Percentiles rank a stretch among this genome's conserved stretches.
These are phyloP conservation scores for Narthecium ossifragum DNA, from an alignment of 106 monocot genomes.

Conservation along the genomic window DNA sequence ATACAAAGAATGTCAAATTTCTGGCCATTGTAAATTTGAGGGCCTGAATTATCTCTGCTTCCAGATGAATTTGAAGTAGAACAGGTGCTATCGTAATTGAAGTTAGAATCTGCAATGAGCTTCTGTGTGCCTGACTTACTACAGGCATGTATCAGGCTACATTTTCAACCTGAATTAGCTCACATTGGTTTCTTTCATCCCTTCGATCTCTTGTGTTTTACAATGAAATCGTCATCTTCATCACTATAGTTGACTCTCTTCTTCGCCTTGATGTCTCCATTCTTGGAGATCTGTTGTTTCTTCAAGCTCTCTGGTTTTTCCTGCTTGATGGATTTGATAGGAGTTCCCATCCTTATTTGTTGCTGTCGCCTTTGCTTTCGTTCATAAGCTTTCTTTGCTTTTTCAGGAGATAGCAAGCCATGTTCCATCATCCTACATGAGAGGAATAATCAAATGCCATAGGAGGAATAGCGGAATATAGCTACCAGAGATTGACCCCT, in stretches of 20 bases:
- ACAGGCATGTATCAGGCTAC: conserved; percentile 5
- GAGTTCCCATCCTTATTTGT: conserved; percentile 55
- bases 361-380: conserved; percentile 85
- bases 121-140: too few species aligned
- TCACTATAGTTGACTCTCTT: conserved; percentile 67
- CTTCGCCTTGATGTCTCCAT: conserved; percentile 49
- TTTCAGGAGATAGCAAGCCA: conserved; percentile 78
- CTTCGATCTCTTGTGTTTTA: conserved; percentile 52
- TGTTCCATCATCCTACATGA: conserved; percentile 92
- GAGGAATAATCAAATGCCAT: too few species aligned
- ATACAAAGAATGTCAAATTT: conserved; percentile 19
- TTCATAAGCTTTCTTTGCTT: conserved; percentile 83
- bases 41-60: too few species aligned
- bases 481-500: too few species aligned
- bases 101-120: too few species aligned
- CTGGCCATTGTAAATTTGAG: too few species aligned
- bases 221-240: conserved; percentile 74
- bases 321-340: conserved; percentile 43
- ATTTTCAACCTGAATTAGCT: neutral
- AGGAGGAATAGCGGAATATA: too few species aligned
- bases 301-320: conserved; percentile 69
- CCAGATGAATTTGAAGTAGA: too few species aligned
- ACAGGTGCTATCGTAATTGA: too few species aligned
- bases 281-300: conserved; percentile 36
- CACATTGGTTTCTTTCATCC: conserved; percentile 1